Percentiles rank a stretch among this genome's conserved stretches.
phyloP scores from a whole-genome alignment of 2,329 filamentous ascomycete genomes.

The Ustulina deusta region DNA sequence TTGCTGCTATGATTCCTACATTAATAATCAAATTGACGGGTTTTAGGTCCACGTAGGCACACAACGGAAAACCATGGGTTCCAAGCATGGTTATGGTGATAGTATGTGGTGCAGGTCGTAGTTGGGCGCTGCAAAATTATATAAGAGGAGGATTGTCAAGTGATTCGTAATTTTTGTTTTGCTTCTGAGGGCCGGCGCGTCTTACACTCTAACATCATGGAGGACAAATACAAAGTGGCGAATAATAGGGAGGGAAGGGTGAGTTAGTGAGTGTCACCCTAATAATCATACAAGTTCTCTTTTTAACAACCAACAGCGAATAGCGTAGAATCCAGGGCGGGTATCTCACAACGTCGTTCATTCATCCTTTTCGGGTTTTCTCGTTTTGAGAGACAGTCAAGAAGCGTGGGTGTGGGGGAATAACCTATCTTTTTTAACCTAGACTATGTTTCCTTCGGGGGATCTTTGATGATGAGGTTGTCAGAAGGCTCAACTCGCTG shows the following conservation, averaged over 20 bases:
- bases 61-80: neutral
- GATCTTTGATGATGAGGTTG: conserved; percentile 69
- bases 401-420: conserved; percentile 6
- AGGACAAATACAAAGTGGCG: conserved; percentile 11
- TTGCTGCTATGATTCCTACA: neutral
- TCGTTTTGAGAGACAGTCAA: conserved; percentile 3
- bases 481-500: conserved; percentile 72
- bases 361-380: conserved; percentile 29
- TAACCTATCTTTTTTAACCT: neutral
- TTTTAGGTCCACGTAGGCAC: neutral
- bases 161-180: neutral
- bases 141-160: conserved; percentile 11
- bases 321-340: conserved; percentile 27
- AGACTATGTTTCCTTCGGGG: conserved; percentile 28
- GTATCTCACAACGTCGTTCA: conserved; percentile 38
- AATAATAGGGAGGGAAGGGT: conserved; percentile 9
- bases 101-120: neutral
- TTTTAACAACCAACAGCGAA: conserved; percentile 25
- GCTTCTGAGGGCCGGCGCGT: neutral
- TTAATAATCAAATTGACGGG: neutral
- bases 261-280: conserved; percentile 12
- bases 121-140: neutral
- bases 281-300: conserved; percentile 25
- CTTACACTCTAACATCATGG: conserved; percentile 22
- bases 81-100: neutral